phyloP scores from a whole-genome alignment of 805 yeast genomes.

The Wickerhamomyces strasburgensis region DNA sequence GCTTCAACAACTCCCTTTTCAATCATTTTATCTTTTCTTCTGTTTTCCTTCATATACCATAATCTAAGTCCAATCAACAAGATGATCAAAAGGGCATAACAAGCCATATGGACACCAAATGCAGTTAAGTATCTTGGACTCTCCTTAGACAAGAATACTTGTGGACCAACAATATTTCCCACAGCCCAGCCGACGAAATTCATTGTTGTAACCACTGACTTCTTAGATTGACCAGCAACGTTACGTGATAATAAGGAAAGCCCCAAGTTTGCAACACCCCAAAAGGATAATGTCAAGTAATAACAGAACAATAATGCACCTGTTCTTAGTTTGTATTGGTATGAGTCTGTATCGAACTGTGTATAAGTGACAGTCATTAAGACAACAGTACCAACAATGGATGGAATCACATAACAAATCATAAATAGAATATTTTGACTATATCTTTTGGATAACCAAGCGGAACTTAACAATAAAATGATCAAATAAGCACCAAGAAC shows the following conservation, averaged over 20 bases:
- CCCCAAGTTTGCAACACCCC: conserved; percentile 32
- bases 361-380: conserved; percentile 7
- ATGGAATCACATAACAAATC: conserved; percentile 20
- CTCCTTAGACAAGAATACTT: conserved; percentile 51
- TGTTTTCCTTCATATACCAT: conserved; percentile 40
- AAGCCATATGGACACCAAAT: conserved; percentile 18
- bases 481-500: conserved; percentile 30
- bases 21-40: conserved; percentile 23
- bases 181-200: conserved; percentile 60
- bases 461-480: conserved; percentile 16
- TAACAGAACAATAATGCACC: conserved; percentile 24
- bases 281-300: conserved; percentile 30
- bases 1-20: conserved; percentile 21
- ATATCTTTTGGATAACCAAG: conserved; percentile 7
- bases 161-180: conserved; percentile 71
- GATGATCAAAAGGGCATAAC: conserved; percentile 31
- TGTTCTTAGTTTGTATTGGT: conserved; percentile 18
- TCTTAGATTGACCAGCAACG: conserved; percentile 73
- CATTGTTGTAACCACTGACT: conserved; percentile 52
- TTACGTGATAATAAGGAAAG: conserved; percentile 35
- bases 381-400: conserved; percentile 24
- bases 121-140: conserved; percentile 58
- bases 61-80: conserved; percentile 28
- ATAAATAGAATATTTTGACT: conserved; percentile 5
- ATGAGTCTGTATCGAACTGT: conserved; percentile 4